These are phyloP conservation scores for Trichoderma sp. DNA, from an alignment of 2,329 filamentous ascomycete genomes.

Conservation along the genomic window DNA sequence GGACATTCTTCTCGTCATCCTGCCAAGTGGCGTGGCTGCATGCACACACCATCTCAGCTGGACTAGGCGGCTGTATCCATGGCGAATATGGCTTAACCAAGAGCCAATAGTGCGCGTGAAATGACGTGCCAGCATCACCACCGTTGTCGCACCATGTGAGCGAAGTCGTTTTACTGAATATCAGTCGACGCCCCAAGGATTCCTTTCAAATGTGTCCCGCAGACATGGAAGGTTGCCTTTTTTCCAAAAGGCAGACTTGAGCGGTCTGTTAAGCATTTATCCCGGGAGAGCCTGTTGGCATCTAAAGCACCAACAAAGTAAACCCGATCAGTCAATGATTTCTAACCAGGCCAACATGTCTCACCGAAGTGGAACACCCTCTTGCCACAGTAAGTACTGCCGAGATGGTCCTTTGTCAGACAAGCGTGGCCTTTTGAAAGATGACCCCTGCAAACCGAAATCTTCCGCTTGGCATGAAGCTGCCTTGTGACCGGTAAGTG, in stretches of 20 bases:
- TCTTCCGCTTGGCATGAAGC: neutral
- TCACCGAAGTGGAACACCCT: neutral
- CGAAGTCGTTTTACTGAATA: conserved; percentile 26
- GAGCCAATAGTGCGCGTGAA: conserved; percentile 15
- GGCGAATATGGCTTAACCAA: neutral
- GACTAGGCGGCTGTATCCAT: neutral
- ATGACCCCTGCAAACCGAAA: neutral
- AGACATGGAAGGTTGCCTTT: neutral
- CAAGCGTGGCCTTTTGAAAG: neutral
- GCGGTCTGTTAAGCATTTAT: neutral
- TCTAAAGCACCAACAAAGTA: neutral
- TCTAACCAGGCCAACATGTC: neutral
- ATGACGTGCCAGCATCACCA: conserved; percentile 28
- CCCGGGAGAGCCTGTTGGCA: neutral
- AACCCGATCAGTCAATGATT: neutral
- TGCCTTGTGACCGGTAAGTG: neutral
- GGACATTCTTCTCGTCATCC: conserved; percentile 6
- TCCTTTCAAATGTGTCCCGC: neutral
- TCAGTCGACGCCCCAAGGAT: conserved; percentile 12
- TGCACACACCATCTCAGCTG: conserved; percentile 21
- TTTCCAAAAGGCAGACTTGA: neutral
- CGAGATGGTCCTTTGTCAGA: neutral
- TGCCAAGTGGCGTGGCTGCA: conserved; percentile 25
- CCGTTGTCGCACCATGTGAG: conserved; percentile 26
- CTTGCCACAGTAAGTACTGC: neutral